Evolutionary conservation across 2,329 filamentous ascomycete species (phyloP), one percentile per base, ranked within the genome.

Genomic region (Paraphoma chrysanthemicola): DNA sequence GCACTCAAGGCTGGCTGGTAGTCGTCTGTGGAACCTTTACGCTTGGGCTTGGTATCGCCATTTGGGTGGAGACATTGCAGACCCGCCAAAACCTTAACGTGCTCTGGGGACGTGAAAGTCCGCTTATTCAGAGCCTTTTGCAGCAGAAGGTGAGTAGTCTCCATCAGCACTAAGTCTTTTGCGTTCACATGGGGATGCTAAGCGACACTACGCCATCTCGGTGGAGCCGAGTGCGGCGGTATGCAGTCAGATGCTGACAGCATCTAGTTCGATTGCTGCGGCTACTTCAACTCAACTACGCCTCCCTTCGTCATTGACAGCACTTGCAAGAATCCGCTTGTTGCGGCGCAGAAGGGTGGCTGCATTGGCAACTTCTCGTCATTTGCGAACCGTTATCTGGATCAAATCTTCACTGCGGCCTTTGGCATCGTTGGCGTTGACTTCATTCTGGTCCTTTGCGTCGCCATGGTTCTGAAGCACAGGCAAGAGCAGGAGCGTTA

Each of bases 401-500:
- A 93, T 77, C 78, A 87, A 53, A 86, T 94, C 71, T 95, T 94
- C 76, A 95, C 91, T 1, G 87, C 86, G 23, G 82, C 90, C 52
- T 95, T 95, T 73, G 91, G 90, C 59, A 87, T 94, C 74, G 90
- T 93, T 59, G 90, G 87, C 79, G 74, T 66, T 77, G 88, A 93
- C 70, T 84, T 84, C 42, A 70, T 91, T 49, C 81, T 94, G 47
- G 79, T 94, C 63, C 80, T 94, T 53, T 85, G 86, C 64, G 87
- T 89, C 11, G 88, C 89, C 30, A 92, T 92, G 77, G 82, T 95
- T 44, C 82, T 92, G 68, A 93, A 93, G 82, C 88, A 92, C 68
- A 87, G 91, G 71, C 90, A 90, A 78, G 91, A 95, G 80, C 86
- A 87, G 69, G 88, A 90, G 77, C 84, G 91, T 57, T 95, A 92